phyloP scores from a whole-genome alignment of 2,329 filamentous ascomycete species.

The Aureobasidium lini region DNA sequence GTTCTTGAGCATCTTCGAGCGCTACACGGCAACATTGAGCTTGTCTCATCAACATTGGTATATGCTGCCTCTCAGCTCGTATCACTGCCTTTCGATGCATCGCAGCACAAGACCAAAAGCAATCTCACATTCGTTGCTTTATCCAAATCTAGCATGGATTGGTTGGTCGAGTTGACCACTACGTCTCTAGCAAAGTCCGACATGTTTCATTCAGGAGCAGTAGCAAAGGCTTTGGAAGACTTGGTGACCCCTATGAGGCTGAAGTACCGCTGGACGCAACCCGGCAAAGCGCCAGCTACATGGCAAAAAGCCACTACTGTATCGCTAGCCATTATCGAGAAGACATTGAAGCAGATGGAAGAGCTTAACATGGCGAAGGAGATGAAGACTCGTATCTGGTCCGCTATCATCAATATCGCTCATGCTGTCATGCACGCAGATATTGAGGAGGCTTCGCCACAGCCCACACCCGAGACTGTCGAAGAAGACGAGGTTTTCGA shows the following conservation, averaged over 20 bases:
- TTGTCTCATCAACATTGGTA: slow-evolving; percentile 61
- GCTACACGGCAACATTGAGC: slow-evolving; percentile 58
- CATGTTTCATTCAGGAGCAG: slow-evolving; percentile 61
- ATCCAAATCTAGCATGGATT: slow-evolving; percentile 70
- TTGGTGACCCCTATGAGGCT: slow-evolving; percentile 63
- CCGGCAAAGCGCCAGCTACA: slow-evolving; percentile 61
- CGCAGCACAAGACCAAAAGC: slow-evolving; percentile 21
- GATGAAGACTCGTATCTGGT: slow-evolving; percentile 13
- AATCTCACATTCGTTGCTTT: slow-evolving; percentile 83
- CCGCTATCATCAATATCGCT: slow-evolving; percentile 52
- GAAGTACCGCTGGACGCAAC: slow-evolving; percentile 71
- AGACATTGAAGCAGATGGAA: slow-evolving; percentile 15
- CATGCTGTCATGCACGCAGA: slow-evolving; percentile 64
- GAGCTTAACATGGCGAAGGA: slow-evolving; percentile 20
- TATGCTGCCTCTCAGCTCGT: slow-evolving; percentile 63
- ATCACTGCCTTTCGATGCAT: slow-evolving; percentile 55
- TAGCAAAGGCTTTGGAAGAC: slow-evolving; percentile 57
- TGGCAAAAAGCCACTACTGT: slow-evolving; percentile 77
- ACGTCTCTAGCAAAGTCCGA: slow-evolving; percentile 55
- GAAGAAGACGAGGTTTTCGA: slow-evolving; percentile 72
- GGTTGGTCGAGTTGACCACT: slow-evolving; percentile 55
- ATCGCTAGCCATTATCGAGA: slow-evolving; percentile 52
- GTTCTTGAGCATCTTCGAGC: slow-evolving; percentile 61
- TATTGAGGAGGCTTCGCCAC: slow-evolving; percentile 47
- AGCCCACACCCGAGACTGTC: slow-evolving; percentile 35